Percentiles rank a stretch among this genome's conserved stretches.
These are phyloP conservation scores for Cantharellus anzutake DNA, from an alignment of 768 basidiomycete species.

Conservation along the genomic window DNA sequence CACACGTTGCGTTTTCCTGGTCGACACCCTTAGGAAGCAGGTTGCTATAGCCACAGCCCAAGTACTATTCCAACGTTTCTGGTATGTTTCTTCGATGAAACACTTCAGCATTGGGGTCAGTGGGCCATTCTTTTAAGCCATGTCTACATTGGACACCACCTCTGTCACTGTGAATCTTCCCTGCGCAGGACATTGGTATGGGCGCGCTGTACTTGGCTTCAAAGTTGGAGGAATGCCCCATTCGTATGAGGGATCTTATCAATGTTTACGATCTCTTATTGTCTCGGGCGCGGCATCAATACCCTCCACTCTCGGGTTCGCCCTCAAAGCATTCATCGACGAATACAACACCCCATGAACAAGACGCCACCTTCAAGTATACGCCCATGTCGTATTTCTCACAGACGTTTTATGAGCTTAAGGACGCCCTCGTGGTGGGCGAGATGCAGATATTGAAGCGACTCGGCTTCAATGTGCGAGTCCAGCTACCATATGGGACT, in stretches of 20 bases:
- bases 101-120: constrained; percentile 85
- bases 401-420: constrained; percentile 78
- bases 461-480: constrained; percentile 86
- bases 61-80: constrained; percentile 91
- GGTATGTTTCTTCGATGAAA: constrained; percentile 87
- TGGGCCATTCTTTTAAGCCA: constrained; percentile 3
- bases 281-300: constrained; percentile 45
- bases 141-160: neutral
- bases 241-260: constrained; percentile 85
- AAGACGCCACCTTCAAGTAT: constrained; percentile 25
- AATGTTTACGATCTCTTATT: constrained; percentile 83
- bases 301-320: constrained; percentile 21
- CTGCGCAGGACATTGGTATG: constrained; percentile 61
- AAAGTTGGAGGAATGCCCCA: constrained; percentile 79
- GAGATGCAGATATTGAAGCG: constrained; percentile 98
- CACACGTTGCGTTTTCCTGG: too few relatives aligned
- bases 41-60: constrained; percentile 95
- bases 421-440: constrained; percentile 80
- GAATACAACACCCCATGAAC: constrained; percentile 8
- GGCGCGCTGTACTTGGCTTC: constrained; percentile 72
- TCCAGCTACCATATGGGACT: constrained; percentile 83
- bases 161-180: neutral
- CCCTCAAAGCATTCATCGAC: neutral
- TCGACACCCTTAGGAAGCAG: constrained; percentile 39
- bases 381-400: constrained; percentile 79